Base-by-base conservation (phyloP, 1,284 basidiomycete species). In the Ganoderma resinaceum region DNA sequence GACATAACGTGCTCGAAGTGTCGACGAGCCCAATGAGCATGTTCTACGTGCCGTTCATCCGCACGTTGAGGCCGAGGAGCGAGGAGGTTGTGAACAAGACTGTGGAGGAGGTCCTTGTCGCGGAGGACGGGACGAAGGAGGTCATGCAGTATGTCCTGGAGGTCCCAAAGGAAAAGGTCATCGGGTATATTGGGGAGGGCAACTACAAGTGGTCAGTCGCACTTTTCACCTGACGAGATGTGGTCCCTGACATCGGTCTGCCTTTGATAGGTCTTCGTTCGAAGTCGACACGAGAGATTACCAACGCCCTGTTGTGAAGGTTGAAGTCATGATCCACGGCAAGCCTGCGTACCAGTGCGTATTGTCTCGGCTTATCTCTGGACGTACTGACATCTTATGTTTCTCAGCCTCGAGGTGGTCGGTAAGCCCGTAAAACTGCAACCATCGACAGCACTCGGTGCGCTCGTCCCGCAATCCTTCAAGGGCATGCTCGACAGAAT, bases 281-380 rank as follows among this genome's bases (percentile, higher is more conserved):
- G 91, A 93, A 77, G 85, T 95, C 35, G 91, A 95, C 76, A 93
- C 92, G 0, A 83, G 86, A 53, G 82, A 91, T 70, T 76, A 81
- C 3, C 78, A 83, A 46, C 80, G 82, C 49, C 93, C 93, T 0
- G 82, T 80, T 3, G 80, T 93, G 18, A 82, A 81, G 38, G 74
- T 92, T 14, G 87, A 91, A 75, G 80, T 91, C 2, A 81, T 89
- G 72, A 86, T 94, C 67, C 89, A 94, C 73, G 93, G 93, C 14
- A 82, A 84, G 65, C 77, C 83, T 29, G 85, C 84, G 9, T 94
- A 91, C 82, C 82, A 83, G 87, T 89, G 66, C 67, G 85, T 80
- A 2, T 46, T 14, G 40, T 62, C 8, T n/a, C 16, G 43, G 23
- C 20, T 35, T 26, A 26, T 9, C 5, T 23, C 0, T 20, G 31